Percentiles rank a stretch among this genome's conserved stretches.
Evolutionary conservation across 148 eudicot species (phyloP).

Genomic region (Vaccinium vitisidaea): DNA sequence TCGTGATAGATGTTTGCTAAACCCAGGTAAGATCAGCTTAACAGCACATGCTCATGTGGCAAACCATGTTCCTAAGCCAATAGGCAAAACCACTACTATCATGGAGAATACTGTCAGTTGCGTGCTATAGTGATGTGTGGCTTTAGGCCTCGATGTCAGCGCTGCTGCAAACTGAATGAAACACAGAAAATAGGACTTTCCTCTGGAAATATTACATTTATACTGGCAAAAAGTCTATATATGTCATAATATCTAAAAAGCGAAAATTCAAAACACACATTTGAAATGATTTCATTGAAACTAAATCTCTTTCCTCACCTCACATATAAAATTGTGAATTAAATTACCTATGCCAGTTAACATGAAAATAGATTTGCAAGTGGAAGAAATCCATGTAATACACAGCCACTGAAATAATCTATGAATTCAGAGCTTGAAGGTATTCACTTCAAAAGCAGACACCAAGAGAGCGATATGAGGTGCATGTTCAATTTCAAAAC

Average conservation of each 20-base stretch:
- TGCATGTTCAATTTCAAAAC: background rate
- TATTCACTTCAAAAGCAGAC: conserved; percentile 9
- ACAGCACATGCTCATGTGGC: background rate
- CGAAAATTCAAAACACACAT: background rate
- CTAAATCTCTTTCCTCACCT: background rate
- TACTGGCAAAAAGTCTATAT: background rate
- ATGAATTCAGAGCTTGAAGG: background rate
- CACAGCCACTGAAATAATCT: background rate
- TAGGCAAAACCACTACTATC: background rate
- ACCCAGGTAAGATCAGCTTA: background rate
- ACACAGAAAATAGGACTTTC: background rate
- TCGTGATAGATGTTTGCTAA: background rate
- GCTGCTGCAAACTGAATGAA: background rate
- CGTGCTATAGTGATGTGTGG: background rate
- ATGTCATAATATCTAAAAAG: background rate
- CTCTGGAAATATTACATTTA: background rate
- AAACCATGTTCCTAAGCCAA: background rate
- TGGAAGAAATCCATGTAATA: background rate
- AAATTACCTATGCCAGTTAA: background rate
- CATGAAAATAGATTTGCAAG: background rate
- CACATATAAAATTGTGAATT: background rate
- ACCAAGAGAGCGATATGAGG: background rate
- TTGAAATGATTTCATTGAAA: background rate
- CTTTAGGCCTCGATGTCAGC: background rate
- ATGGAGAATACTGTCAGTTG: background rate